Evolutionary conservation across 2,329 filamentous ascomycete species (phyloP).

Genomic region (Lasiodiplodia sp.): DNA sequence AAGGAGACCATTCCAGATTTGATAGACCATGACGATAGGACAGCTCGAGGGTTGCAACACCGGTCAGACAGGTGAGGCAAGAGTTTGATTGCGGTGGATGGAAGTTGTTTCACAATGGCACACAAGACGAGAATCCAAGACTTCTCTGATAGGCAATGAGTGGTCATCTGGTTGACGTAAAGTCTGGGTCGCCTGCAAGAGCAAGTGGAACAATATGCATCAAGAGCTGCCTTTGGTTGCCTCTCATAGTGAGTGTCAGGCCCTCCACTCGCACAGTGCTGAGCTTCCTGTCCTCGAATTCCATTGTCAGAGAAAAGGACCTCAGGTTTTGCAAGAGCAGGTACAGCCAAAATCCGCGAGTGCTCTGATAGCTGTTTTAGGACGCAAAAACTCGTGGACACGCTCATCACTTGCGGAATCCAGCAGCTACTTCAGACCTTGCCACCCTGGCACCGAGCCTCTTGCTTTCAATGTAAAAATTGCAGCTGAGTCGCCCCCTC

Average conservation of each 20-base stretch:
- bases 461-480: not conserved
- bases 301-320: not conserved
- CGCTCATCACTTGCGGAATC: not conserved
- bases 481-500: not conserved
- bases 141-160: not conserved
- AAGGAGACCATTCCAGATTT: not conserved
- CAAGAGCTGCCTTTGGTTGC: not conserved
- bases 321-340: not conserved
- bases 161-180: not conserved
- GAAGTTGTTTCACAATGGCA: not conserved
- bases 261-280: not conserved
- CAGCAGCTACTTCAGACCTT: not conserved
- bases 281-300: not conserved
- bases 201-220: not conserved
- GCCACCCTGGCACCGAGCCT: not conserved
- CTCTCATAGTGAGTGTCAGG: not conserved
- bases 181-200: not conserved
- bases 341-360: not conserved
- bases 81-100: constrained; percentile 18
- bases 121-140: not conserved
- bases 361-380: not conserved
- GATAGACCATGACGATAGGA: not conserved
- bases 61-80: constrained; percentile 23
- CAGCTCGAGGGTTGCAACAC: not conserved
- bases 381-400: not conserved